Conservation (phyloP, 352 stramenopile genomes). For the Elongisporangium anandrum region DNA sequence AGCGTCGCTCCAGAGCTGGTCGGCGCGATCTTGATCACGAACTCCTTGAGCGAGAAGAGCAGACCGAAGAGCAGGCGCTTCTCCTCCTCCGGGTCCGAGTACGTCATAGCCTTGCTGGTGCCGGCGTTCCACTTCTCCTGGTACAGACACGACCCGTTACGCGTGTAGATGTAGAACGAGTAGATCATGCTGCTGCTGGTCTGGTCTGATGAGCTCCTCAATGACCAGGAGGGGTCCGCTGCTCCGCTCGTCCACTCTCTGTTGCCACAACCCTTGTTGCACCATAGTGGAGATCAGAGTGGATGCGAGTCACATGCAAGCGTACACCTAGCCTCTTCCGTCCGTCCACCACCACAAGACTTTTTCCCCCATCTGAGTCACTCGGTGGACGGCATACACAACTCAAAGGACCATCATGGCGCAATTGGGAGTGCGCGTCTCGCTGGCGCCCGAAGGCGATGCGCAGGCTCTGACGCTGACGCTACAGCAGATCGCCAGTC, state of each 20-base stretch:
- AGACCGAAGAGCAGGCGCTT: slow-evolving; percentile 91
- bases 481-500: background rate
- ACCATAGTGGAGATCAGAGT: background rate
- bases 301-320: background rate
- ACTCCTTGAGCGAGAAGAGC: slow-evolving; percentile 91
- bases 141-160: slow-evolving; percentile 84
- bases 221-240: background rate
- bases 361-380: background rate
- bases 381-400: background rate
- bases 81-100: slow-evolving; percentile 83
- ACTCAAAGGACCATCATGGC: background rate
- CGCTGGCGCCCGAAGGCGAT: background rate
- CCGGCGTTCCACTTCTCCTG: slow-evolving; percentile 85
- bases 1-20: slow-evolving; percentile 6
- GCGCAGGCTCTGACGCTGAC: background rate
- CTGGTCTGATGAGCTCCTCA: background rate
- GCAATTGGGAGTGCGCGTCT: background rate
- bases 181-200: slow-evolving; percentile 82
- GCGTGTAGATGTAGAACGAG: slow-evolving; percentile 92
- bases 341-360: background rate
- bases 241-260: background rate
- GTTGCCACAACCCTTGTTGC: background rate
- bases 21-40: slow-evolving; percentile 78
- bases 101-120: slow-evolving; percentile 58
- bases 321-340: background rate